Evolutionary conservation across 1,139 yeast species (phyloP).

Genomic region (Wickerhamomyces sp.): DNA sequence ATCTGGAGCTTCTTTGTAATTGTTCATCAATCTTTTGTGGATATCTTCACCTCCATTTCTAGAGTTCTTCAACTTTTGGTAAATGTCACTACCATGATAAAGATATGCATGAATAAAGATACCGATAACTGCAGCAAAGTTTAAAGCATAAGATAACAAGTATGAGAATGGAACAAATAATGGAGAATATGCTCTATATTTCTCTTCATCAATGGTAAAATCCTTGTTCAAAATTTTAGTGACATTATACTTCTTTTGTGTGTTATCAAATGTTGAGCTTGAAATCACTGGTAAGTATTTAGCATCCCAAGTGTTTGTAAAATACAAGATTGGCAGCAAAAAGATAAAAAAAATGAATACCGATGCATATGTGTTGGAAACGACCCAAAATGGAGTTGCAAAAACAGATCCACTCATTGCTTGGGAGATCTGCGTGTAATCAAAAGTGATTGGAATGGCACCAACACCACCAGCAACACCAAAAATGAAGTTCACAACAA

Average conservation of each 20-base stretch:
- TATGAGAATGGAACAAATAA: slow-evolving; percentile 37
- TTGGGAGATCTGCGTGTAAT: slow-evolving; percentile 42
- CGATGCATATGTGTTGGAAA: slow-evolving; percentile 31
- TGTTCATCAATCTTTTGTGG: slow-evolving; percentile 33
- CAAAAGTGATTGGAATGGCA: slow-evolving; percentile 45
- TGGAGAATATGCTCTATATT: slow-evolving; percentile 33
- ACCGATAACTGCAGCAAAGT: slow-evolving; percentile 39
- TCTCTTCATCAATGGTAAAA: slow-evolving; percentile 26
- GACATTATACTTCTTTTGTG: slow-evolving; percentile 32
- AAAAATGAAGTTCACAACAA: slow-evolving; percentile 45
- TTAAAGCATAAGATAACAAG: slow-evolving; percentile 35
- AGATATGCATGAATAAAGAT: slow-evolving; percentile 35
- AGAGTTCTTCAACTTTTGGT: slow-evolving; percentile 26
- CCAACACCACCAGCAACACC: slow-evolving; percentile 52
- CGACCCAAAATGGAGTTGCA: slow-evolving; percentile 51
- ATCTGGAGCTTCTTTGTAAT: slow-evolving; percentile 36
- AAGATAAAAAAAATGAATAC: slow-evolving; percentile 30
- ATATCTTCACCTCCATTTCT: slow-evolving; percentile 36
- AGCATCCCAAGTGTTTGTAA: slow-evolving; percentile 36
- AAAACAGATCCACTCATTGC: slow-evolving; percentile 38
- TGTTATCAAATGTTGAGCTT: slow-evolving; percentile 33
- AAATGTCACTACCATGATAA: slow-evolving; percentile 38
- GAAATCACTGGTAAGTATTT: slow-evolving; percentile 38
- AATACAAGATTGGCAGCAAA: slow-evolving; percentile 31
- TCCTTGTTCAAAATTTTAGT: slow-evolving; percentile 34